phyloP scores from a whole-genome alignment of 2,329 filamentous ascomycete genomes.

The Penicillium paneum region DNA sequence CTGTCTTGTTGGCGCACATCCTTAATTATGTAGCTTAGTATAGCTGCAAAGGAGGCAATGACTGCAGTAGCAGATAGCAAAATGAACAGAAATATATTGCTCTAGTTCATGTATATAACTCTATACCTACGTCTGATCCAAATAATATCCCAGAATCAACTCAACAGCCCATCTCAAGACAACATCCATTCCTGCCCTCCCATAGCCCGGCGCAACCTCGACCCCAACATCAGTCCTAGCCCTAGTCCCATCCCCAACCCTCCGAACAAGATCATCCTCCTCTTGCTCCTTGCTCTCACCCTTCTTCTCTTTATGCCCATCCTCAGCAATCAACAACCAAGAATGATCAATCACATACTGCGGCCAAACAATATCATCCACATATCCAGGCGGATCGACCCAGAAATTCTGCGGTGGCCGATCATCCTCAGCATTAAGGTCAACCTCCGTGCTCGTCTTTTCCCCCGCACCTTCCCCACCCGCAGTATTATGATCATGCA shows the following conservation, averaged over 20 bases:
- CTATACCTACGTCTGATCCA: background rate
- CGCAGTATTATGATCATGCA: no score
- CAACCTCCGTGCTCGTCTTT: constrained; percentile 12
- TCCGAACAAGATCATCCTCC: constrained; percentile 27
- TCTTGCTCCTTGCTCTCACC: background rate
- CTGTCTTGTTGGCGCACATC: constrained; percentile 7
- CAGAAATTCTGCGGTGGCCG: constrained; percentile 72
- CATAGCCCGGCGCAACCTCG: constrained; percentile 48
- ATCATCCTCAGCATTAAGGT: constrained; percentile 33
- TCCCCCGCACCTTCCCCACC: background rate
- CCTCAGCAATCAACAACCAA: constrained; percentile 68
- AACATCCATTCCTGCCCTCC: constrained; percentile 59
- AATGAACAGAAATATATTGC: background rate
- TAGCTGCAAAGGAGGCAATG: background rate
- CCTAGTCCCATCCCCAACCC: constrained; percentile 34
- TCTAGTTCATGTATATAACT: background rate
- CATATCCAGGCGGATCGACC: constrained; percentile 90
- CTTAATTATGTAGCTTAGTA: background rate
- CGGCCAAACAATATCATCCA: constrained; percentile 93
- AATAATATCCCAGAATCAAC: constrained; percentile 49
- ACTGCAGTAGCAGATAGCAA: background rate
- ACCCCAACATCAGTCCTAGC: constrained; percentile 48
- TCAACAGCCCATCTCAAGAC: constrained; percentile 68
- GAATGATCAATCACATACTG: constrained; percentile 80
- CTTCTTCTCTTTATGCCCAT: constrained; percentile 54